phyloP scores from a whole-genome alignment of 495 filamentous ascomycete genomes.

The Delitschia confertaspora region DNA sequence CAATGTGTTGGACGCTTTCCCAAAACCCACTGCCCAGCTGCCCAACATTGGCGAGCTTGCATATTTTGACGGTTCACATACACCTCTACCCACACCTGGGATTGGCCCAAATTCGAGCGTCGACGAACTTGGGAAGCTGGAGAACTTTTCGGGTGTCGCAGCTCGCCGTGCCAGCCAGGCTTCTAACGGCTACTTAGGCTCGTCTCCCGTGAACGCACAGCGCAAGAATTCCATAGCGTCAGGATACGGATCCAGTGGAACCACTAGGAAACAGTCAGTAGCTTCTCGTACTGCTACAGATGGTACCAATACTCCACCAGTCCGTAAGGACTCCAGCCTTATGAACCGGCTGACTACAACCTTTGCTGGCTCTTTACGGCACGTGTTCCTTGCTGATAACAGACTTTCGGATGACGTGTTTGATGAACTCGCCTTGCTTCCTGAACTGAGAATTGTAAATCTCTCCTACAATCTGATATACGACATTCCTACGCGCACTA shows the following conservation, averaged over 20 bases:
- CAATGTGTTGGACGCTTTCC: constrained; percentile 82
- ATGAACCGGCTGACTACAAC: constrained; percentile 67
- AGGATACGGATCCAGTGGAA: constrained; percentile 54
- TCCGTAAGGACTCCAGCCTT: constrained; percentile 81
- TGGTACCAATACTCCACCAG: constrained; percentile 48
- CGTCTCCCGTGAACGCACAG: constrained; percentile 54
- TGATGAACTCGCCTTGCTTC: constrained; percentile 72
- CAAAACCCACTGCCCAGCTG: constrained; percentile 49
- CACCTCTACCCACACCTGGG: constrained; percentile 45
- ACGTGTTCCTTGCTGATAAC: constrained; percentile 89
- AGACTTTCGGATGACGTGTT: constrained; percentile 88
- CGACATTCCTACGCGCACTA: constrained; percentile 79
- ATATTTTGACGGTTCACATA: constrained; percentile 31
- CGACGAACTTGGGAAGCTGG: constrained; percentile 65
- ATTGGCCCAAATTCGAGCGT: constrained; percentile 54
- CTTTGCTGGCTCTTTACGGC: constrained; percentile 72
- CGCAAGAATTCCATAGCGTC: constrained; percentile 78
- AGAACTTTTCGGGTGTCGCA: constrained; percentile 52
- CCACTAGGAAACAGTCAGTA: constrained; percentile 67
- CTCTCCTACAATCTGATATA: constrained; percentile 90
- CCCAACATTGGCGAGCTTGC: constrained; percentile 17
- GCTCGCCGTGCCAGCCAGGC: constrained; percentile 74
- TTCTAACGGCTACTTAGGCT: constrained; percentile 59
- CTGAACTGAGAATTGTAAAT: constrained; percentile 82
- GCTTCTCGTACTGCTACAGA: constrained; percentile 58